Base-by-base conservation (phyloP, 225 moss, liverwort and hornwort species). In the Sphagnum tenellum region DNA sequence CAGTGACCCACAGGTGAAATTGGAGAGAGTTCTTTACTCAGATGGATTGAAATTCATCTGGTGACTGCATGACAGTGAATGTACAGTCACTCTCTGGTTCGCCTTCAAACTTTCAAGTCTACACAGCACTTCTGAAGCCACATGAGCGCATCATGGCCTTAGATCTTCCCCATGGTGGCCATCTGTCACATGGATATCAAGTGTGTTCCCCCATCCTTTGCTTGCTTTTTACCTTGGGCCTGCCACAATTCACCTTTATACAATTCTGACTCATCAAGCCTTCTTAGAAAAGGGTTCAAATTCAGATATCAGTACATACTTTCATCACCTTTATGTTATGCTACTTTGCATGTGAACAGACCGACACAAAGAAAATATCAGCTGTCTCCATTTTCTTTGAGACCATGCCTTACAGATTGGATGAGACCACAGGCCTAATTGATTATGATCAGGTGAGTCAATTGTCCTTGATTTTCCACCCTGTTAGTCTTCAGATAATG, bases 121-220 rank as follows among this genome's bases (percentile, higher is more conserved):
- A 92, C 71, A 98, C 96, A 0, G 96, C 92, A 47, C 78, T 98
- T n/a, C 66, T 98, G 82, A 98, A 98, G 74, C 78, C 90, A 49
- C 96, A 98, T 71, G 96, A 98, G 46, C 96, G 92, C 12, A 90
- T 98, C 44, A 89, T 98, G 90, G 96, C 96, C 12, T 82, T 98
- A 64, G 96, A 98, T 74, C 87, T 92, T 57, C 96, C 96, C 52
- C 96, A 98, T 53, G 92, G 96, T 56, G 96, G 96, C 66, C 96
- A 98, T 14, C 75, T 98, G 61, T 98, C 96, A 51, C 96, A 93
- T 70, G 96, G 96, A 61, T 98, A 96, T 58, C 96, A 91, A 83
- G 88, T 91, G 10, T 61, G 63, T 12, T 13, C 13, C 29, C 50
- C 52, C 29, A 13, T 9, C 44, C 50, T 29, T 29, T 0, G 29